These are phyloP conservation scores for Centella asiatica DNA, from an alignment of 129 eudicot species.

Conservation along the genomic window DNA sequence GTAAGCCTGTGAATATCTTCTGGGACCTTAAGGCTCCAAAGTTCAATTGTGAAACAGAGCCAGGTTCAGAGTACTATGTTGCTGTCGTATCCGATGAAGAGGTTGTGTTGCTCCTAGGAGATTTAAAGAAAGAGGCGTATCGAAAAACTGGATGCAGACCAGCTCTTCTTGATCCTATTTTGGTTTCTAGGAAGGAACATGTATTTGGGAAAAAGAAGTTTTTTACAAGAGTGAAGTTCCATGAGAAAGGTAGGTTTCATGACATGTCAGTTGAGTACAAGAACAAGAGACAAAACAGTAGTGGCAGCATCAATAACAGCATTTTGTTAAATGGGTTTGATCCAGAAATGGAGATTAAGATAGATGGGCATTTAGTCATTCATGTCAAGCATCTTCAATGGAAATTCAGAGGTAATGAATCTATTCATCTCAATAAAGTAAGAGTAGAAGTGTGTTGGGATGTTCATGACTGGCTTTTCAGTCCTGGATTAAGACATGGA, in stretches of 20 bases:
- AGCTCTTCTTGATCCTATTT: conserved; percentile 59
- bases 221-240: conserved; percentile 53
- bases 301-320: background rate
- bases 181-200: conserved; percentile 73
- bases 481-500: conserved; percentile 80
- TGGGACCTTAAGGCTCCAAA: conserved; percentile 81
- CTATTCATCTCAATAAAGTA: conserved; percentile 40
- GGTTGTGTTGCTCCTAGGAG: conserved; percentile 76
- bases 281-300: conserved; percentile 16
- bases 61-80: conserved; percentile 77
- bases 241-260: conserved; percentile 64
- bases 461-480: conserved; percentile 90
- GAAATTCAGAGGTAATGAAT: conserved; percentile 90
- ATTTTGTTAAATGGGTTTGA: conserved; percentile 19
- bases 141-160: conserved; percentile 83
- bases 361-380: conserved; percentile 65
- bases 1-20: conserved; percentile 40
- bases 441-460: conserved; percentile 80
- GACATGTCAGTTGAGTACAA: conserved; percentile 79
- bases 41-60: conserved; percentile 80
- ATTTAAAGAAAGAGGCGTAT: conserved; percentile 74
- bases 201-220: conserved; percentile 83
- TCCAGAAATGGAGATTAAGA: conserved; percentile 80
- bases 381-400: conserved; percentile 80
- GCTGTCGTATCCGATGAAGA: conserved; percentile 76